Conservation (phyloP, 139 green algal species). For the Picocystis salinarum region DNA sequence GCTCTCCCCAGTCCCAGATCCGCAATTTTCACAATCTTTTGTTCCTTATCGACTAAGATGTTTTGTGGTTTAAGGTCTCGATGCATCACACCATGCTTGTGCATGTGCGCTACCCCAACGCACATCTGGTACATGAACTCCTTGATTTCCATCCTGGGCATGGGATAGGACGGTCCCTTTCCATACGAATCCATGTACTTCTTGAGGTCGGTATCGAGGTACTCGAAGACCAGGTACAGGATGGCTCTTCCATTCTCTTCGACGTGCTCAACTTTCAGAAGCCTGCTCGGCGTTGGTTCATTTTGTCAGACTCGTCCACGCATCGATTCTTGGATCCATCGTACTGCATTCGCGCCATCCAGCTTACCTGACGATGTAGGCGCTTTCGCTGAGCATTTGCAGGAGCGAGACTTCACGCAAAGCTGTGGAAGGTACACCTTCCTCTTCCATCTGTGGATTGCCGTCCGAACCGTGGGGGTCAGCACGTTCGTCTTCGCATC, state of each 20-base stretch:
- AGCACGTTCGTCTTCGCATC: not conserved
- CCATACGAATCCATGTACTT: constrained; percentile 92
- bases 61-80: constrained; percentile 97
- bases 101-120: constrained; percentile 80
- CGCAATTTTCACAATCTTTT: constrained; percentile 78
- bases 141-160: constrained; percentile 15
- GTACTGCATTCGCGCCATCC: too few species aligned
- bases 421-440: constrained; percentile 89
- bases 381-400: constrained; percentile 69
- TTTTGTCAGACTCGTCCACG: too few species aligned
- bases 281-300: constrained; percentile 26
- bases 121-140: constrained; percentile 91
- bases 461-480: not conserved
- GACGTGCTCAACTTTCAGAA: constrained; percentile 86
- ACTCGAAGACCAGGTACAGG: constrained; percentile 98
- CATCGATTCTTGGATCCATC: too few species aligned
- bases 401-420: constrained; percentile 91
- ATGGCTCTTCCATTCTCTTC: constrained; percentile 88
- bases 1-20: constrained; percentile 86
- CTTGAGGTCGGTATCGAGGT: constrained; percentile 92
- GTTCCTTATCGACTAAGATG: constrained; percentile 67
- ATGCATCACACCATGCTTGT: constrained; percentile 91
- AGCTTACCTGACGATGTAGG: constrained; percentile 51
- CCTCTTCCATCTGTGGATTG: constrained; percentile 77
- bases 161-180: constrained; percentile 32